Percentiles rank a stretch among this genome's conserved stretches.
Conservation (phyloP, 2,329 filamentous ascomycete species). For the Fusarium armeniacum region DNA sequence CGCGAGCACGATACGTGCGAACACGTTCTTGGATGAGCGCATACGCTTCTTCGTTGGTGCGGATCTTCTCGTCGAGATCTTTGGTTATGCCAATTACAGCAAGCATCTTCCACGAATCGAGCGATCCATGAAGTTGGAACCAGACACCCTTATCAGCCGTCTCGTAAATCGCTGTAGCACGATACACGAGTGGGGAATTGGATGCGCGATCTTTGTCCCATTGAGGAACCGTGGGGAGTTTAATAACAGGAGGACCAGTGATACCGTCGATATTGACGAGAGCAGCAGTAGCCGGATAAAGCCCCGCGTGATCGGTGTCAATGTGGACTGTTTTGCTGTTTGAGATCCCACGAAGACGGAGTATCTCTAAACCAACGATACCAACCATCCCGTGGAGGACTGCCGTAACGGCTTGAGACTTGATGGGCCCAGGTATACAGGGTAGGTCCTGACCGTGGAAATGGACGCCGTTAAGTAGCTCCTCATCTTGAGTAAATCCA, state of each 20-base stretch:
- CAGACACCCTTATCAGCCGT: slow-evolving; percentile 2
- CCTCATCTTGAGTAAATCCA: neutral
- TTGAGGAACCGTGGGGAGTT: neutral
- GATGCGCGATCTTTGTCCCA: slow-evolving; percentile 3
- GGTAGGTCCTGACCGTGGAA: neutral
- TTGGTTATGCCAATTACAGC: neutral
- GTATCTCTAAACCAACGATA: neutral
- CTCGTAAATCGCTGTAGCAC: slow-evolving; percentile 39
- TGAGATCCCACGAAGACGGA: neutral
- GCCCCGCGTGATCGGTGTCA: neutral
- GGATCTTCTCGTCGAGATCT: slow-evolving; percentile 52
- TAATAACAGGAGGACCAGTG: neutral
- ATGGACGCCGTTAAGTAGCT: neutral
- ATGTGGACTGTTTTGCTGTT: neutral
- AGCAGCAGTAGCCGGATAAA: neutral
- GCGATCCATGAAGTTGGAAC: slow-evolving; percentile 3
- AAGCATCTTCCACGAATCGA: slow-evolving; percentile 37
- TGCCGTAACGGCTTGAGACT: neutral
- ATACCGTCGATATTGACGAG: neutral
- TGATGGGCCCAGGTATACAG: slow-evolving; percentile 1
- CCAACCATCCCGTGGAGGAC: slow-evolving; percentile 1
- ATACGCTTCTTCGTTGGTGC: neutral
- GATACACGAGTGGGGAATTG: neutral
- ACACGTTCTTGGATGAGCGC: neutral
- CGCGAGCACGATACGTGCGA: neutral